Base-by-base conservation (phyloP, 2,329 filamentous ascomycete genomes). In the Alternaria brassicae region DNA sequence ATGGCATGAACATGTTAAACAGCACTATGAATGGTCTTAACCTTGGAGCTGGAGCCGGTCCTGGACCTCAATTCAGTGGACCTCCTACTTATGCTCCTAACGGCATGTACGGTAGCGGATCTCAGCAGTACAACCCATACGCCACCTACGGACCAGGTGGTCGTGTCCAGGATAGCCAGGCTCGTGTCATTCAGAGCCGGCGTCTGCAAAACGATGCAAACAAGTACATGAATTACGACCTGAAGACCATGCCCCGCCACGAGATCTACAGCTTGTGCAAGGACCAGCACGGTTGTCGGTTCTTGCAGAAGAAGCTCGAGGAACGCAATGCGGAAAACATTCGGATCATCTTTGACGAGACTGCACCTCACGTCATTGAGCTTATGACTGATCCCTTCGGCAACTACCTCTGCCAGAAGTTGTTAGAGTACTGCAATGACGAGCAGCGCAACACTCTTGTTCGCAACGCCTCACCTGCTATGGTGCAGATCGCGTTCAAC, bases 341-440 rank as follows among this genome's bases (percentile, higher is more conserved):
- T 51, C 91, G 96, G 77, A 89, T 93, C 83, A 98, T 99, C 77
- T 99, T 96, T 84, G 84, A 89, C 28, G 95, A 99, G 83, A 97
- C 93, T 53, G 92, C 94, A 75, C 86, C 91, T 74, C 93, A 98
- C 77, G 93, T 99, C 69, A 89, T 96, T 64, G 95, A 99, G 82
- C 85, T 99, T 66, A 99, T 99, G 95, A 97, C 93, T 61, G 85
- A 99, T 80, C 94, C 95, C 9, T 99, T 99, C 78, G 95, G 95
- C 77, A 99, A 99, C 83, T 99, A 99, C 80, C 88, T 99, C 68
- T 98, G 94, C 84, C 95, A 99, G 84, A 99, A 98, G 85, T 84
- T 99, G 63, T 86, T 99, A 30, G 95, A 99, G 81, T 96, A 90
- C 78, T 94, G 92, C 81, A 96, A 92, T 76, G 91, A 98, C 73